phyloP scores from a whole-genome alignment of 2,329 filamentous ascomycete species.

The Calonectria pseudoreteaudii region DNA sequence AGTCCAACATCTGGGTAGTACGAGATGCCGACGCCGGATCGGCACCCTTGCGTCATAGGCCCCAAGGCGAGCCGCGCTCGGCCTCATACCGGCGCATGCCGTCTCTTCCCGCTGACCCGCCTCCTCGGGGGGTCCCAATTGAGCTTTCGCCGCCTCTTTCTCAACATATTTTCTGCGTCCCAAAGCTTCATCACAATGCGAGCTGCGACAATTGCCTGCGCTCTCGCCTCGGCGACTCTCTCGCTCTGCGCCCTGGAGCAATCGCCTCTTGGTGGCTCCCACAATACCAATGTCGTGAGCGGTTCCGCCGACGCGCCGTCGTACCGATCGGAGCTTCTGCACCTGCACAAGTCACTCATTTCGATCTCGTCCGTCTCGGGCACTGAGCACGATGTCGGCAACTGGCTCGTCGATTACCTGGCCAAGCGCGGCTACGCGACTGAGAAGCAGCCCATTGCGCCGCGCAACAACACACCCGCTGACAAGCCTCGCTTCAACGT shows the following conservation, averaged over 20 bases:
- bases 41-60: not conserved
- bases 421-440: constrained; percentile 57
- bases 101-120: not conserved
- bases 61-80: not conserved
- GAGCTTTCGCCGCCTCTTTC: not conserved
- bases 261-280: constrained; percentile 1
- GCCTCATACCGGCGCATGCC: not conserved
- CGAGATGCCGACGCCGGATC: not conserved
- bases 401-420: constrained; percentile 77
- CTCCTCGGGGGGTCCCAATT: not conserved
- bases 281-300: constrained; percentile 6
- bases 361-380: constrained; percentile 78
- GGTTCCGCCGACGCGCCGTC: constrained; percentile 41
- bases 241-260: constrained; percentile 16
- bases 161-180: not conserved
- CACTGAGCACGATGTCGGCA: constrained; percentile 75
- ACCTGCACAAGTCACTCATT: constrained; percentile 81
- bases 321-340: constrained; percentile 68
- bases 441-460: constrained; percentile 55
- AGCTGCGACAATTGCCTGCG: constrained; percentile 18
- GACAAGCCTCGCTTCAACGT: constrained; percentile 72
- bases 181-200: constrained; percentile 21
- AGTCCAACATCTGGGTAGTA: not conserved
- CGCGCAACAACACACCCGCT: constrained; percentile 44
- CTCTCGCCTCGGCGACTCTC: constrained; percentile 24